These are phyloP conservation scores for Starmerella potacharoeniae DNA, from an alignment of 805 yeast species.

Conservation along the genomic window DNA sequence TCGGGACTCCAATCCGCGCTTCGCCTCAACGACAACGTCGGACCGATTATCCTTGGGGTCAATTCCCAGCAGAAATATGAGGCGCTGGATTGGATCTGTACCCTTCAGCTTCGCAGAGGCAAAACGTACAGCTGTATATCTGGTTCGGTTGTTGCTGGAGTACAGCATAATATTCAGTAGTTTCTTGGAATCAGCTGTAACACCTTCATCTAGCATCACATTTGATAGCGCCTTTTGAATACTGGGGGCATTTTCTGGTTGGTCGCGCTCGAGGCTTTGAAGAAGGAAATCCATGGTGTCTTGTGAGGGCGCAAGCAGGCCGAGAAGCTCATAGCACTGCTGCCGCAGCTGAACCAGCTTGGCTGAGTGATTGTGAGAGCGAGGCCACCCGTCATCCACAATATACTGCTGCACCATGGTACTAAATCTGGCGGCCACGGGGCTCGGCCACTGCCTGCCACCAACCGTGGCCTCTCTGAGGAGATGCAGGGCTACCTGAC, in stretches of 20 bases:
- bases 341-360: constrained; percentile 17
- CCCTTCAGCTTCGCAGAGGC: constrained; percentile 56
- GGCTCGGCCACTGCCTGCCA: background rate
- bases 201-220: constrained; percentile 40
- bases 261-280: constrained; percentile 55
- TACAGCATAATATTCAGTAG: constrained; percentile 32
- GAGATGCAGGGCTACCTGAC: constrained; percentile 43
- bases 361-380: constrained; percentile 6
- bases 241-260: constrained; percentile 48
- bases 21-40: constrained; percentile 71
- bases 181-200: constrained; percentile 21
- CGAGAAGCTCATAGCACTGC: constrained; percentile 65
- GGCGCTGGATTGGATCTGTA: constrained; percentile 53
- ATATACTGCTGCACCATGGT: constrained; percentile 21
- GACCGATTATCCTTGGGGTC: constrained; percentile 41
- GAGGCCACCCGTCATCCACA: constrained; percentile 28
- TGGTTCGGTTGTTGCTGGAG: constrained; percentile 37
- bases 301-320: constrained; percentile 43
- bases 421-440: constrained; percentile 3
- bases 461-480: constrained; percentile 2
- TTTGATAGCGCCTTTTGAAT: constrained; percentile 62
- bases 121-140: constrained; percentile 55
- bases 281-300: constrained; percentile 54
- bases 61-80: constrained; percentile 56
- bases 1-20: constrained; percentile 44